phyloP scores from a whole-genome alignment of 176 grass and related monocot genomes.

The Carex parvula region DNA sequence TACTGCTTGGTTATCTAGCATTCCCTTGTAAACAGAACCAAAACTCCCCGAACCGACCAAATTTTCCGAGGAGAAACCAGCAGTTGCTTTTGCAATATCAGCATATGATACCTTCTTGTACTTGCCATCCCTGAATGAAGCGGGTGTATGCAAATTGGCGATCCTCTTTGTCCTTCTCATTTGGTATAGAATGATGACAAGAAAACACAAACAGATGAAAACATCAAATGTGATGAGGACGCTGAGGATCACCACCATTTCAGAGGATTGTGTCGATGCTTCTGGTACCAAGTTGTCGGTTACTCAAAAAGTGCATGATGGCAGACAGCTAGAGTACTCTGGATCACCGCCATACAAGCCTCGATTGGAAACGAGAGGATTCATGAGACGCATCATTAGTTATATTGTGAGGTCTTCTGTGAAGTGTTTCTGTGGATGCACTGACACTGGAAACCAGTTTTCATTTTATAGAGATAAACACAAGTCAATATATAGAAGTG shows the following conservation, averaged over 20 bases:
- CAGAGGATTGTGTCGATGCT: not conserved
- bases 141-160: not conserved
- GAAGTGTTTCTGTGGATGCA: no score
- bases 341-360: slow-evolving; percentile 19
- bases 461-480: not conserved
- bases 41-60: slow-evolving; percentile 35
- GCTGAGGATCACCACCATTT: not conserved
- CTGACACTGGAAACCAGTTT: no score
- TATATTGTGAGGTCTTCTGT: no score
- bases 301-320: not conserved
- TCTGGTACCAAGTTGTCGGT: no score
- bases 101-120: slow-evolving; percentile 28
- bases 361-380: not conserved
- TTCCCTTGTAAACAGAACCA: slow-evolving; percentile 46
- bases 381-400: no score
- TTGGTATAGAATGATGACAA: not conserved
- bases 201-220: not conserved
- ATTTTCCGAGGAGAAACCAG: slow-evolving; percentile 33
- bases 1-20: not conserved
- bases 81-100: slow-evolving; percentile 38
- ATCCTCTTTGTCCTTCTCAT: not conserved
- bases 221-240: not conserved
- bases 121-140: not conserved
- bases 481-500: no score
- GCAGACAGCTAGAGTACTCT: not conserved